Base-by-base conservation (phyloP, 2,329 filamentous ascomycete species). In the Colletotrichum truncatum region DNA sequence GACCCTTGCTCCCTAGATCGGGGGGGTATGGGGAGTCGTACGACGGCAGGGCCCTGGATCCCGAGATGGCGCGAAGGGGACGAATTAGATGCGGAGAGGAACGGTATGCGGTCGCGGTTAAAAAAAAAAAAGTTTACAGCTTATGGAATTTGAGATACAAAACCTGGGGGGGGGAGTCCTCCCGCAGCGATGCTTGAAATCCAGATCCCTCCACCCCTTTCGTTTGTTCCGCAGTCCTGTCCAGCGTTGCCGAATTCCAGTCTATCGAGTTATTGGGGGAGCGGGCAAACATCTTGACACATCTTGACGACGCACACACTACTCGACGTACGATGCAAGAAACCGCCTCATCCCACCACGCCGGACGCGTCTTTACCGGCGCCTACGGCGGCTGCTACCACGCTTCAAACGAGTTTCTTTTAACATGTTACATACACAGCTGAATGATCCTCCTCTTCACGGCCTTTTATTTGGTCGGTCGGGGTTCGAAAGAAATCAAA, bases 401-500 rank as follows among this genome's bases (percentile, higher is more conserved):
- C 54, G 59, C 59, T 59, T 61, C 55, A 67, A 58, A 57, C 39
- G 25, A 16, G 14, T 66, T 43, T 66, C 63, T 66, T n/a, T 66
- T 62, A 51, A 63, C 57, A 56, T 56, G 63, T 63, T 67, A 67
- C 56, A 63, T 67, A 67, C 66, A 67, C 56, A 63, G 56, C 63
- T 63, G 30, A 14, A 30, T 38, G 18, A 18, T 58, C 55, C 23
- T 66, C 45, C 51, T 60, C 61, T 64, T 38, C 18, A 51, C 48
- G 25, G 16, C 10, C 30, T 32, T 23, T 7, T 32, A n/a, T n/a
- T 11, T 26, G 41, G 39, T 30, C 26, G 30, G 32, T 34, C n/a
- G 36, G 21, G 28, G 39, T 53, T 25, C 9, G n/a, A 39, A 49
- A 26, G 51, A 11, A n/a, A 1, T n/a, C 21, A 38, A 12, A 16